Percentiles rank a stretch among this genome's conserved stretches.
phyloP scores from a whole-genome alignment of 208 protist genomes.

The Crithidia brevicula region DNA sequence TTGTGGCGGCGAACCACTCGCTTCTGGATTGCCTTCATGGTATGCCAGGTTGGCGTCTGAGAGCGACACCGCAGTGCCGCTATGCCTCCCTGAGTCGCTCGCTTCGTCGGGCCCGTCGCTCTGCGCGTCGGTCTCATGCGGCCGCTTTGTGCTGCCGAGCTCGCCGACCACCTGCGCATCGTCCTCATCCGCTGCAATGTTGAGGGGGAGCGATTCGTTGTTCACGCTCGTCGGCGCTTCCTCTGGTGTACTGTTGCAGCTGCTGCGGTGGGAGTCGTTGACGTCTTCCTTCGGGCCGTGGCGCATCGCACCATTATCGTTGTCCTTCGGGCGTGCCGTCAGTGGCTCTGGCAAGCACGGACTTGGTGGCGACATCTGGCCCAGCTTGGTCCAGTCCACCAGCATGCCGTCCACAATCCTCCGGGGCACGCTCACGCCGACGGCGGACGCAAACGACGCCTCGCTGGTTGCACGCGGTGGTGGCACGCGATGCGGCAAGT shows the following conservation, averaged over 20 bases:
- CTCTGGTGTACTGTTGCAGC: conserved; percentile 7
- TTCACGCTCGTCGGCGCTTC: not conserved
- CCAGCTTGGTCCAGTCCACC: conserved; percentile 21
- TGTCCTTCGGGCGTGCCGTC: not conserved
- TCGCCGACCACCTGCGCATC: not conserved
- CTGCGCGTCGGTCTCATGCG: not conserved
- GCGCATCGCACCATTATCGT: not conserved
- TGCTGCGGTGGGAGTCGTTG: conserved; percentile 6
- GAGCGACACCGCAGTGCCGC: not conserved
- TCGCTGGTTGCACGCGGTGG: not conserved
- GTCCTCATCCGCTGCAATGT: not conserved
- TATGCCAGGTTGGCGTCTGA: conserved; percentile 5
- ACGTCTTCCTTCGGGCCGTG: not conserved
- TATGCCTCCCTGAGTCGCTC: conserved; percentile 1
- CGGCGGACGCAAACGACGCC: not conserved
- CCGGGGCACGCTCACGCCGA: conserved; percentile 1
- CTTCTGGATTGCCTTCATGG: not conserved
- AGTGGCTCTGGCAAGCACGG: conserved; percentile 11
- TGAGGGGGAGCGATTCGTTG: not conserved
- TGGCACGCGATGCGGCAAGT: not conserved
- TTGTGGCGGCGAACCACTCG: not conserved
- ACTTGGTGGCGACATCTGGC: conserved; percentile 4
- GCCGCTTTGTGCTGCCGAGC: conserved; percentile 19
- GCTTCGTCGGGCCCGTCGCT: not conserved
- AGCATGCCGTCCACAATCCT: conserved; percentile 8